A percentile compares a stretch with the other conserved stretches of the same genome.
Evolutionary conservation across 2,329 filamentous ascomycete genomes (phyloP).

Genomic region (Botrytis deweyae): DNA sequence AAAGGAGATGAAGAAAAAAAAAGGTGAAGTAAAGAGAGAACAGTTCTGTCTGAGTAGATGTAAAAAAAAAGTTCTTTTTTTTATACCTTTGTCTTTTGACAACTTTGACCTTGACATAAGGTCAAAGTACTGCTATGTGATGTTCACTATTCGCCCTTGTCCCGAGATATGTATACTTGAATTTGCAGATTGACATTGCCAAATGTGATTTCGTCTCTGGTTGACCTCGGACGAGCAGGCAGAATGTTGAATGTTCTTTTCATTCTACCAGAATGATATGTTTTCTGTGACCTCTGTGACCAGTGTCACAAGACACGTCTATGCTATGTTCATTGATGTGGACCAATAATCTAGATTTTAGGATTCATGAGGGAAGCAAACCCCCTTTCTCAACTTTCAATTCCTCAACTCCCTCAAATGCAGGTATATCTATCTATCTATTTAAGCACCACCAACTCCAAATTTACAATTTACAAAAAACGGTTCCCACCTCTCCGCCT

Average conservation of each 20-base stretch:
- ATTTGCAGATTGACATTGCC: background rate
- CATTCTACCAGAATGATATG: background rate
- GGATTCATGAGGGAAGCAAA: background rate
- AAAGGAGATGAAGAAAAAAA: background rate
- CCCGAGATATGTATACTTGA: background rate
- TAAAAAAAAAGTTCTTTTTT: background rate
- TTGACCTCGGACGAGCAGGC: background rate
- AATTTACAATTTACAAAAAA: conserved; percentile 62
- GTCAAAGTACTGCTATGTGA: background rate
- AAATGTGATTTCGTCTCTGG: background rate
- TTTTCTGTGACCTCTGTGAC: background rate
- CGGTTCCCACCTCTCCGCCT: conserved; percentile 61
- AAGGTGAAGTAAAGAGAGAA: background rate
- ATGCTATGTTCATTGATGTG: background rate
- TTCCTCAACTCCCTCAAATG: background rate
- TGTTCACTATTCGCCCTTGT: background rate
- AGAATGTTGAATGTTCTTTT: background rate
- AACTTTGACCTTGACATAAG: background rate
- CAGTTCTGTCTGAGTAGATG: background rate
- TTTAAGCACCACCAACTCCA: background rate
- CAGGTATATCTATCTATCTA: background rate
- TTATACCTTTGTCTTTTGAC: background rate
- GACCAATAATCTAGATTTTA: background rate
- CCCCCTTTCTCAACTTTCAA: background rate
- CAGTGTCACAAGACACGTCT: background rate